These are phyloP conservation scores for Apostasia ramifera DNA, from an alignment of 106 monocot genomes.

Conservation along the genomic window DNA sequence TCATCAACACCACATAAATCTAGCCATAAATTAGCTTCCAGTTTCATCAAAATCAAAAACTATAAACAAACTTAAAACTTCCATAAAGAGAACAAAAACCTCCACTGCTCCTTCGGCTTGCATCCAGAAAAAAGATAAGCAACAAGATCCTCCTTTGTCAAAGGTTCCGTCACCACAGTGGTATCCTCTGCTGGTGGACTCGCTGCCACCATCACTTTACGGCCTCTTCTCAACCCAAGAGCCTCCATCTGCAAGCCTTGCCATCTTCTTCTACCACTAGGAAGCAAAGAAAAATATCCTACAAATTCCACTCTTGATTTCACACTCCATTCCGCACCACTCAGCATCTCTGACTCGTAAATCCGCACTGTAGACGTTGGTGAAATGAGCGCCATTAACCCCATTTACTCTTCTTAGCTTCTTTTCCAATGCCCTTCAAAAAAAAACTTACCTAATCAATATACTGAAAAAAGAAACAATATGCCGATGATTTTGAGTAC, in stretches of 20 bases:
- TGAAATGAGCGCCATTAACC: constrained; percentile 34
- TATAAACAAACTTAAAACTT: background rate
- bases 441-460: background rate
- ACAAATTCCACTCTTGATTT: constrained; percentile 3
- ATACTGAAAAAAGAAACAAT: too few relatives aligned
- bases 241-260: constrained; percentile 7
- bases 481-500: too few relatives aligned
- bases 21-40: background rate
- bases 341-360: constrained; percentile 8
- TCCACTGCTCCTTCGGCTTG: constrained; percentile 87
- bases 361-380: constrained; percentile 3
- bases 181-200: constrained; percentile 86
- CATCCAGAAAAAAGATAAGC: constrained; percentile 78
- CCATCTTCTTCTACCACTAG: constrained; percentile 18
- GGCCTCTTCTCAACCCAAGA: constrained; percentile 13
- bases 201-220: constrained; percentile 46
- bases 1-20: too few relatives aligned
- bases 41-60: background rate
- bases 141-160: constrained; percentile 90
- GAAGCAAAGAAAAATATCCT: constrained; percentile 7
- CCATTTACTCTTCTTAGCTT: background rate
- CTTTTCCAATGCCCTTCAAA: background rate
- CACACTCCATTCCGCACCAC: constrained; percentile 1
- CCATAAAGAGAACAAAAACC: constrained; percentile 23
- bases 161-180: constrained; percentile 55